Evolutionary conservation across 345 rosid species (phyloP).

Genomic region (Euclidium syriacum): DNA sequence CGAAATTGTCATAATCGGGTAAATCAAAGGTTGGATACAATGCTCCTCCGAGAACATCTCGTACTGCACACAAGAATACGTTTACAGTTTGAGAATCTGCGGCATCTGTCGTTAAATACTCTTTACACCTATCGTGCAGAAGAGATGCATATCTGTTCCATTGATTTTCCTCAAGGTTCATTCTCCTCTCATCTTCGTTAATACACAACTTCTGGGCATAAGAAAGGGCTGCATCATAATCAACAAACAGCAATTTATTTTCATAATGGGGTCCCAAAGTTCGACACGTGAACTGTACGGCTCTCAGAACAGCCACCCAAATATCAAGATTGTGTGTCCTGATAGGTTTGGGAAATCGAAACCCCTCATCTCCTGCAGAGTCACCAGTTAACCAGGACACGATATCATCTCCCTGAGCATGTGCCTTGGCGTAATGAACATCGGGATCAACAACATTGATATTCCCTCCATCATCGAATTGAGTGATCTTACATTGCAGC

Average conservation of each 20-base stretch:
- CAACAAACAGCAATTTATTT: not conserved
- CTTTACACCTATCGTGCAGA: not conserved
- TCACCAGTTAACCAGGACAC: conserved; percentile 13
- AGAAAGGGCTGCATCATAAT: not conserved
- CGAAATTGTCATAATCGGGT: not conserved
- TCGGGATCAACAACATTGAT: conserved; percentile 4
- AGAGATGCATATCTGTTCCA: conserved; percentile 11
- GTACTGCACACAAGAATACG: not conserved
- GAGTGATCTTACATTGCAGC: conserved; percentile 10
- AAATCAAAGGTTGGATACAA: not conserved
- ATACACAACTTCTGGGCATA: not conserved
- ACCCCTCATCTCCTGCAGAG: not conserved
- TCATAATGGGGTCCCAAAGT: not conserved
- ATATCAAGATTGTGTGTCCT: conserved; percentile 17
- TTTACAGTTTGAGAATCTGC: not conserved
- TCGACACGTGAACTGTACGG: not conserved
- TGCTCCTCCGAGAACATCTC: conserved; percentile 6
- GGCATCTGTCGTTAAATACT: not conserved
- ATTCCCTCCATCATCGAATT: conserved; percentile 21
- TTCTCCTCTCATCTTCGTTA: conserved; percentile 2
- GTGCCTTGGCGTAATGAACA: conserved; percentile 12
- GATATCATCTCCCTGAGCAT: conserved; percentile 21
- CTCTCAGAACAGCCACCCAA: conserved; percentile 16
- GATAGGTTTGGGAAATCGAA: conserved; percentile 1
- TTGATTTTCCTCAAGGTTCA: not conserved